phyloP scores from a whole-genome alignment of 1,284 basidiomycete species.

The Ustilago cynodontis region DNA sequence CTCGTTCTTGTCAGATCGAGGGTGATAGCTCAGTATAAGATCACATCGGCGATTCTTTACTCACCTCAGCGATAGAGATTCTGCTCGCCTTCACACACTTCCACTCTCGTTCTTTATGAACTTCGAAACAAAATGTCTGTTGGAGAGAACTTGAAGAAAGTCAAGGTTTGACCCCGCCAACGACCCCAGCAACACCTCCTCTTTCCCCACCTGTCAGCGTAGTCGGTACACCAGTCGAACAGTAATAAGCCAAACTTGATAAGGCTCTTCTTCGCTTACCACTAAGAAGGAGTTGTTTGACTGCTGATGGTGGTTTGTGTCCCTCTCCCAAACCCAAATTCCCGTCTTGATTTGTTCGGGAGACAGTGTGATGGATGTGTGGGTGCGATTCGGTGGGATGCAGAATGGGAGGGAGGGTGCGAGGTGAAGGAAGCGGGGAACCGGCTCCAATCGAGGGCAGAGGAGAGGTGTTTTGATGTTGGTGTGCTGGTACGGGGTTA shows the following conservation, averaged over 20 bases:
- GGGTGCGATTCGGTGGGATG: background rate
- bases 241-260: constrained; percentile 13
- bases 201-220: background rate
- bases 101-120: no score
- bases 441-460: no score
- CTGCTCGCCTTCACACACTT: no score
- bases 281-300: background rate
- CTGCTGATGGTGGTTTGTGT: background rate
- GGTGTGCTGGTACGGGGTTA: background rate
- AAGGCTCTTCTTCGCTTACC: constrained; percentile 8
- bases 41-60: no score
- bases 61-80: no score
- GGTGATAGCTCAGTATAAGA: no score
- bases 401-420: no score
- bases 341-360: background rate
- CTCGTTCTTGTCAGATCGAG: no score
- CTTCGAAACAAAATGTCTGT: background rate
- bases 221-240: constrained; percentile 4
- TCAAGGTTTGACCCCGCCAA: background rate
- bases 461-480: no score
- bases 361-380: no score
- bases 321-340: background rate
- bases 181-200: background rate
- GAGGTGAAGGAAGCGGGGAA: background rate
- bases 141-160: no score